Percentiles rank a stretch among this genome's conserved stretches.
Conservation (phyloP, 352 stramenopile species). For the Globisporangium middletonii region DNA sequence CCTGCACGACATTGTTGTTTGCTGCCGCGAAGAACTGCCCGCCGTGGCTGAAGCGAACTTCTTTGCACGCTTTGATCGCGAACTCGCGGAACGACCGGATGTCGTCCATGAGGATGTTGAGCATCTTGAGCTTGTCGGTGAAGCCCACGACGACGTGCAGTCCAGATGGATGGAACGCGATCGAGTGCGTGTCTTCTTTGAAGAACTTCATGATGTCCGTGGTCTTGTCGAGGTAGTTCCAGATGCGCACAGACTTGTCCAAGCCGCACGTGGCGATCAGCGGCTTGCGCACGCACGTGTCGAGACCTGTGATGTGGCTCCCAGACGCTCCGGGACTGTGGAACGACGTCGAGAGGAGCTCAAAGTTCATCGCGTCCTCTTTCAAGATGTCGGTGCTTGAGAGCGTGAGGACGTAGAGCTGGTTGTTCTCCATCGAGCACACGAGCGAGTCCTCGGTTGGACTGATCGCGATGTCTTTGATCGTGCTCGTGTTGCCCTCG, state of each 20-base stretch:
- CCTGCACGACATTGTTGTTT: constrained; percentile 87
- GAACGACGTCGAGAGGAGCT: constrained; percentile 85
- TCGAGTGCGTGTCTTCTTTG: constrained; percentile 82
- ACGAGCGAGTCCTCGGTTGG: constrained; percentile 87
- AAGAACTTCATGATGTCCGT: constrained; percentile 91
- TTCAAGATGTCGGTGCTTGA: constrained; percentile 91
- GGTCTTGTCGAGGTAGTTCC: constrained; percentile 93
- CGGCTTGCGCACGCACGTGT: constrained; percentile 91
- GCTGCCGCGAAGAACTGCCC: constrained; percentile 88
- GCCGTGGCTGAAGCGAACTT: constrained; percentile 89
- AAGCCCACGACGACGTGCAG: constrained; percentile 89
- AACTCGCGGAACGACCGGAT: constrained; percentile 89
- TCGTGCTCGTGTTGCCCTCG: constrained; percentile 71
- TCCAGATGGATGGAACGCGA: constrained; percentile 90
- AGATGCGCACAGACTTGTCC: constrained; percentile 89
- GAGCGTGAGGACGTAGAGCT: constrained; percentile 88
- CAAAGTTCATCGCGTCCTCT: constrained; percentile 92
- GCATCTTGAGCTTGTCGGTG: constrained; percentile 90
- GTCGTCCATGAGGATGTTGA: constrained; percentile 95
- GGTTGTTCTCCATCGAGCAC: constrained; percentile 84
- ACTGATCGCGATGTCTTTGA: constrained; percentile 83
- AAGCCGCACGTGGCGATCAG: constrained; percentile 87
- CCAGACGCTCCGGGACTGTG: constrained; percentile 65
- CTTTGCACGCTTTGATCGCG: constrained; percentile 87
- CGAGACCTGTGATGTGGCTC: constrained; percentile 87